A percentile compares a stretch with the other conserved stretches of the same genome.
These are phyloP conservation scores for Astraeus odoratus DNA, from an alignment of 768 basidiomycete genomes.

Conservation along the genomic window DNA sequence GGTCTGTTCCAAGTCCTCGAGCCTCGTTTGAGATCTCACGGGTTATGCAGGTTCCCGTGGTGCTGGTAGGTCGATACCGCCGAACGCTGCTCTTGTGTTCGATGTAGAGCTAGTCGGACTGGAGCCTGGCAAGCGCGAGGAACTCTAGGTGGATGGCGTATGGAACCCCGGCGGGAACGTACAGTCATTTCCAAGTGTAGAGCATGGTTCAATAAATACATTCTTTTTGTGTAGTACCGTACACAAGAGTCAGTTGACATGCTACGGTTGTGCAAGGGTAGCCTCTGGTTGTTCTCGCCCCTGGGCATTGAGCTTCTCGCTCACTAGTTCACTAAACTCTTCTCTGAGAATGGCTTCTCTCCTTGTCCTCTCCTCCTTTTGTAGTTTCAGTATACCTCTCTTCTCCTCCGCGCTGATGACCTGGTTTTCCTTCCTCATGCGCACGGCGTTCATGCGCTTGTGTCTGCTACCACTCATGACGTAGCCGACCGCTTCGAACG, in stretches of 20 bases:
- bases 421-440: conserved; percentile 99
- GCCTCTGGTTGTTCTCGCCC: too few species aligned
- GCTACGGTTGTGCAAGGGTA: conserved; percentile 12
- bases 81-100: conserved; percentile 76
- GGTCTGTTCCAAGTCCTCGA: conserved; percentile 42
- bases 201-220: too few species aligned
- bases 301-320: conserved; percentile 66
- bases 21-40: neutral
- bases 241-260: neutral
- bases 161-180: neutral
- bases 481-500: conserved; percentile 86
- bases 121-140: conserved; percentile 41
- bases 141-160: conserved; percentile 36
- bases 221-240: neutral
- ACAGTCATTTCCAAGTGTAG: too few species aligned
- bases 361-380: conserved; percentile 89
- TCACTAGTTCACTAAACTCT: conserved; percentile 81
- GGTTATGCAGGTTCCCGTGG: conserved; percentile 58
- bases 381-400: conserved; percentile 88
- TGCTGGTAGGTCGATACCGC: conserved; percentile 70
- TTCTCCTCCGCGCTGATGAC: conserved; percentile 99
- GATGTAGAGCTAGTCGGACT: conserved; percentile 77
- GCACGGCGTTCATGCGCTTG: conserved; percentile 96
- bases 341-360: conserved; percentile 84
- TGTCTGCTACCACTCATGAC: conserved; percentile 97